These are phyloP conservation scores for Tardiomyces digboiensis DNA, from an alignment of 1,139 yeast genomes.

Conservation along the genomic window DNA sequence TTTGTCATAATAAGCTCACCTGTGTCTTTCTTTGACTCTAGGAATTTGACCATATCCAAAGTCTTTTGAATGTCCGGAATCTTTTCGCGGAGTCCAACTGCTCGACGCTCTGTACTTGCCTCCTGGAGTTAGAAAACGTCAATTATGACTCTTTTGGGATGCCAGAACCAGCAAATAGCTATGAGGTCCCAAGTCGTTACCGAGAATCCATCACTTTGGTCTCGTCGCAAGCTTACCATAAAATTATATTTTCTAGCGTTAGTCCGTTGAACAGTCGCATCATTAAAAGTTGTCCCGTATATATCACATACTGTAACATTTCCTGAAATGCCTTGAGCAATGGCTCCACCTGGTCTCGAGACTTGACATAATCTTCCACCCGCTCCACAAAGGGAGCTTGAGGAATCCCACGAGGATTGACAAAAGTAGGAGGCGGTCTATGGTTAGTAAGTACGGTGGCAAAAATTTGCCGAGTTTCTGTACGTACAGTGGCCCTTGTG, in stretches of 20 bases:
- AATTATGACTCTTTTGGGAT: background rate
- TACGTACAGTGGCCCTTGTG: background rate
- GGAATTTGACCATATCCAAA: slow-evolving; percentile 56
- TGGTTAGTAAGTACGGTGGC: no score
- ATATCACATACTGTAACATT: slow-evolving; percentile 38
- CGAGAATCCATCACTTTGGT: slow-evolving; percentile 16
- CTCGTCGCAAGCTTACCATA: slow-evolving; percentile 38
- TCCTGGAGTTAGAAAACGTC: background rate
- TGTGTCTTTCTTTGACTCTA: slow-evolving; percentile 40
- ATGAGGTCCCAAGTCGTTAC: no score
- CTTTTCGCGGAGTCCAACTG: slow-evolving; percentile 57
- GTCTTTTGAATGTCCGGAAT: slow-evolving; percentile 90
- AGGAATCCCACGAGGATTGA: slow-evolving; percentile 92
- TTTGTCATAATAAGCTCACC: slow-evolving; percentile 49
- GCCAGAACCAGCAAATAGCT: no score
- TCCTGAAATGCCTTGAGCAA: slow-evolving; percentile 69
- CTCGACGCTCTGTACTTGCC: slow-evolving; percentile 36
- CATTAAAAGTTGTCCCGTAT: slow-evolving; percentile 2
- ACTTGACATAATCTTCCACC: slow-evolving; percentile 63
- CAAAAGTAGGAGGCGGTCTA: slow-evolving; percentile 12
- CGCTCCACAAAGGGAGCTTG: slow-evolving; percentile 90
- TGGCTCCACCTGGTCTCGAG: slow-evolving; percentile 61
- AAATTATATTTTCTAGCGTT: slow-evolving; percentile 50
- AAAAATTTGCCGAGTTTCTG: no score
- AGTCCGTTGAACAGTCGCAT: background rate